Evolutionary conservation across 257 asterid genomes (phyloP), one percentile per base, ranked within the genome.

Genomic region (Ballota nigra): DNA sequence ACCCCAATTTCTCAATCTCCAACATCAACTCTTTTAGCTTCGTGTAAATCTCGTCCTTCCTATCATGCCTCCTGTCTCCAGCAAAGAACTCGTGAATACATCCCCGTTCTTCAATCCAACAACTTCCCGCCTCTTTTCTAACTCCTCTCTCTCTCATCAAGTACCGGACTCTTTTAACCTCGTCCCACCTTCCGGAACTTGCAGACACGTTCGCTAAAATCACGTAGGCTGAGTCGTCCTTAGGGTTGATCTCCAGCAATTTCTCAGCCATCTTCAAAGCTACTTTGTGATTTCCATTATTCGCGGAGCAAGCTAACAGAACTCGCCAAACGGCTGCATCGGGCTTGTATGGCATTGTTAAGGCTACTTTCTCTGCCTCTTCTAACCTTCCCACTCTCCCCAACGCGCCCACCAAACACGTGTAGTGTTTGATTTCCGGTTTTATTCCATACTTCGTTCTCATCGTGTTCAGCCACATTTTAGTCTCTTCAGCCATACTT

Each of bases 311-410:
- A 10, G 93, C 85, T 57, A 93, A 69, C 53, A 91, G 47, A 8
- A 80, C 78, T 15, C 98, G 82, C 96, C 96, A 93, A 8, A 93
- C 78, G 19, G 93, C 96, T 53, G 94, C 92, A 71, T 93, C 98
- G 0, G 96, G 94, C 79, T 86, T 49, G 33, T 78, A 82, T 0
- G 96, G 96, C 91, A 93, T 89, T 23, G 85, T 75, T 55, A 75
- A 66, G 70, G 85, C 93, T 56, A 87, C 65, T 31, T 23, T 83
- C 83, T 88, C 95, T 1, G 98, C 97, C 79, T 86, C 91, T 61
- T 84, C 95, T 63, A 88, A 73, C 74, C 62, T 45, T 16, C 97
- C 94, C 0, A 47, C 85, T 71, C 79, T 83, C 34, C 90, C 97
- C 78, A 90, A 8, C 55, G 90, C 92, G 67, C 85, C 87, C 10